Percentiles rank a stretch among this genome's conserved stretches.
phyloP scores from a whole-genome alignment of 148 eudicot species.

The Selenicereus undatus region DNA sequence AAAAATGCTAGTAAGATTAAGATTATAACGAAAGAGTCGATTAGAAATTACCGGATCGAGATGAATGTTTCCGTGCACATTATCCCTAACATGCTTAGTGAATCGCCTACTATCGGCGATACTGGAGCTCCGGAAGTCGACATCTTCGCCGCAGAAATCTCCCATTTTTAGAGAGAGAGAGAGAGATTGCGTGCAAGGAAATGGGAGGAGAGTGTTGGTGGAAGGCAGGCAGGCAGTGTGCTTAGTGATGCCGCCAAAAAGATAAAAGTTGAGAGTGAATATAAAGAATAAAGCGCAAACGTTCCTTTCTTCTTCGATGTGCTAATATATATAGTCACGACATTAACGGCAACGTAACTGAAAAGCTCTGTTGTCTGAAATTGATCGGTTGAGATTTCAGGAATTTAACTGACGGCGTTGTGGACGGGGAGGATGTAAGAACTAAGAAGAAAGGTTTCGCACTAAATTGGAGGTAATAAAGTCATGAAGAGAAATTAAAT shows the following conservation, averaged over 20 bases:
- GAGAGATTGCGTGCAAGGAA: slow-evolving; percentile 5
- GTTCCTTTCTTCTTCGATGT: background rate
- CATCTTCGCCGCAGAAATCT: slow-evolving; percentile 26
- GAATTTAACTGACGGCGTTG: background rate
- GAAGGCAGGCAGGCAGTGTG: background rate
- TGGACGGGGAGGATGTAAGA: background rate
- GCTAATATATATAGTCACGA: background rate
- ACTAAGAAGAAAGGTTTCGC: no score
- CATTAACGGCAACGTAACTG: background rate
- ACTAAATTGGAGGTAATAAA: no score
- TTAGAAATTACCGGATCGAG: slow-evolving; percentile 59
- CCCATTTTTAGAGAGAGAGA: slow-evolving; percentile 37
- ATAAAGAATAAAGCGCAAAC: background rate
- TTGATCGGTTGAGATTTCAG: background rate
- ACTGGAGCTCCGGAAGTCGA: slow-evolving; percentile 15
- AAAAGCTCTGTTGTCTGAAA: background rate
- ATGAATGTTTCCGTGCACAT: slow-evolving; percentile 73
- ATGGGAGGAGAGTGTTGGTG: background rate
- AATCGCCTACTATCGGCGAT: slow-evolving; percentile 31
- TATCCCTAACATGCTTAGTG: slow-evolving; percentile 55
- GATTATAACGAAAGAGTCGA: background rate
- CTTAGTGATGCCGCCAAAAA: slow-evolving; percentile 13
- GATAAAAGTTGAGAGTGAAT: background rate
- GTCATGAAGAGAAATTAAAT: no score
- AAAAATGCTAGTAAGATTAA: background rate